These are phyloP conservation scores for Hawksworthiomyces lignivorus DNA, from an alignment of 2,329 filamentous ascomycete species.

Conservation along the genomic window DNA sequence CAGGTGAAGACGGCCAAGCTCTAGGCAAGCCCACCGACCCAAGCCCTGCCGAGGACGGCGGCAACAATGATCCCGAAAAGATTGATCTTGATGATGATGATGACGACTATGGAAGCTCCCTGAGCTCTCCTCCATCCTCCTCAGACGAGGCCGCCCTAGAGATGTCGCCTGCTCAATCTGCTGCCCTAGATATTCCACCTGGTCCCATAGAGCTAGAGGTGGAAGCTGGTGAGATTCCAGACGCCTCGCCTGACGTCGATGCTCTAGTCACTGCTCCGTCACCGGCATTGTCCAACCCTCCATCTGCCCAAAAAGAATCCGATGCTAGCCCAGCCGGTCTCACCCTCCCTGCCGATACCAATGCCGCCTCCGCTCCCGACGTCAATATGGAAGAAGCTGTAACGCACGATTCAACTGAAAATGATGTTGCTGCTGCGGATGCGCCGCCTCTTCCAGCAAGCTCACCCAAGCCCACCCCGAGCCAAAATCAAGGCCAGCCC, in stretches of 20 bases:
- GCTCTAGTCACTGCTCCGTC: neutral
- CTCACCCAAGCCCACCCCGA: neutral
- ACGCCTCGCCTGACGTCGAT: neutral
- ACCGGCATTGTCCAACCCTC: neutral
- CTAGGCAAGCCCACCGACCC: neutral
- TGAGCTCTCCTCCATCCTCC: conserved; percentile 9
- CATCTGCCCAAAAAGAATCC: neutral
- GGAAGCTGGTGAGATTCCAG: neutral
- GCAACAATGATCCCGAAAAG: neutral
- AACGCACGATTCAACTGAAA: no score
- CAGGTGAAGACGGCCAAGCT: conserved; percentile 10
- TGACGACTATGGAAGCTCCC: conserved; percentile 1
- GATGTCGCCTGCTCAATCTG: neutral
- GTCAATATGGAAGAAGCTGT: no score
- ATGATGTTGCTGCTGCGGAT: no score
- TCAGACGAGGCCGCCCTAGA: conserved; percentile 2
- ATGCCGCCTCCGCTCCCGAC: neutral
- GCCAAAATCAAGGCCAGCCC: neutral
- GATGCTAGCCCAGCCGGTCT: neutral
- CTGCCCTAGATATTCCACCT: neutral
- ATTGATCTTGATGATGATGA: neutral
- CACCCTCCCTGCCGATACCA: neutral
- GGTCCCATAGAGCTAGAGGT: neutral
- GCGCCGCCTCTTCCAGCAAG: neutral
- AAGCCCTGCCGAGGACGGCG: neutral